phyloP scores from a whole-genome alignment of 495 filamentous ascomycete genomes.

The Aspergillus baeticus region DNA sequence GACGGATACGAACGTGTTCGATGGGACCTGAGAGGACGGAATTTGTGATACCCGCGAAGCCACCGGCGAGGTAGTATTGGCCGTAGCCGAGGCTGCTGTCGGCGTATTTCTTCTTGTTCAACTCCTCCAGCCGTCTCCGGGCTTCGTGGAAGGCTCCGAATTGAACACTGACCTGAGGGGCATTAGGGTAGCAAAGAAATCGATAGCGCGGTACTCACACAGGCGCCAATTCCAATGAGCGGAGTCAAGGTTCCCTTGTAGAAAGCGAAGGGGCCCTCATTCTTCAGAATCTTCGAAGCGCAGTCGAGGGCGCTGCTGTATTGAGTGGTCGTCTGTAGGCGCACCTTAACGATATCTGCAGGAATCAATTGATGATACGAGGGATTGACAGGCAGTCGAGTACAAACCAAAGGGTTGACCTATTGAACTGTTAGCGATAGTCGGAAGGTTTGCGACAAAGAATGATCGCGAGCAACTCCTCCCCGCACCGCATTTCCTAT shows the following conservation, averaged over 20 bases:
- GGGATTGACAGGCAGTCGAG: not conserved
- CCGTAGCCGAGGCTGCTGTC: constrained; percentile 61
- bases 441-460: not conserved
- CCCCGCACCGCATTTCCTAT: not conserved
- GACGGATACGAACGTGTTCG: constrained; percentile 95
- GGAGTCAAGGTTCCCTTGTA: constrained; percentile 99
- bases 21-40: constrained; percentile 85
- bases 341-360: constrained; percentile 94
- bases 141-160: constrained; percentile 97
- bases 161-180: constrained; percentile 77
- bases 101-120: constrained; percentile 58
- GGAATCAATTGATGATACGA: constrained; percentile 16
- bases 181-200: not conserved
- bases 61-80: constrained; percentile 89
- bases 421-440: constrained; percentile 41
- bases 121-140: constrained; percentile 76
- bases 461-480: not conserved
- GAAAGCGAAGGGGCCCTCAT: constrained; percentile 88
- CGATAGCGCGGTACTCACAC: constrained; percentile 51
- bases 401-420: constrained; percentile 86
- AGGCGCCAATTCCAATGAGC: constrained; percentile 92
- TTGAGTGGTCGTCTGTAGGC: constrained; percentile 81
- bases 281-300: constrained; percentile 77
- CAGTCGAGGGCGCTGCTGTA: constrained; percentile 79
- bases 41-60: constrained; percentile 91